A percentile compares a stretch with the other conserved stretches of the same genome.
Evolutionary conservation across 345 rosid species (phyloP).

Genomic region (Lumnitzera littorea): DNA sequence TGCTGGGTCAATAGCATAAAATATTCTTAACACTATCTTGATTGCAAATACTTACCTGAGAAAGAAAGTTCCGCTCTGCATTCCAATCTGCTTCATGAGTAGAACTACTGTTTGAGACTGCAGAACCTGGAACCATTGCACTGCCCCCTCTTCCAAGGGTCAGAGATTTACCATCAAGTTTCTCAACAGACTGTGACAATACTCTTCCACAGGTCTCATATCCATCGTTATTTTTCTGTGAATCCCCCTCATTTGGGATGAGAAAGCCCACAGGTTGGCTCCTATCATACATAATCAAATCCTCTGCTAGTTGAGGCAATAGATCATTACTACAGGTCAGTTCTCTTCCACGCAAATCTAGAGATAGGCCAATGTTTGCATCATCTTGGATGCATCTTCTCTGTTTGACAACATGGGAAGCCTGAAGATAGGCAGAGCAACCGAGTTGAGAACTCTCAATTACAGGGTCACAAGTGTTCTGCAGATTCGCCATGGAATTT

Average conservation of each 20-base stretch:
- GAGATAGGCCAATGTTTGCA: no score
- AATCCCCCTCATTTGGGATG: background rate
- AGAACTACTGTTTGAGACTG: background rate
- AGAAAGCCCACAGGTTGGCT: background rate
- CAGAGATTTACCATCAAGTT: conserved; percentile 19
- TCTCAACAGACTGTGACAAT: conserved; percentile 9
- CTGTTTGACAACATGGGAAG: no score
- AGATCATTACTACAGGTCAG: no score
- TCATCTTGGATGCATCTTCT: no score
- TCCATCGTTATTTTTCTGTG: conserved; percentile 9
- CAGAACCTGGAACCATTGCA: conserved; percentile 6
- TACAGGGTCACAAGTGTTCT: no score
- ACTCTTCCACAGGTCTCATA: background rate
- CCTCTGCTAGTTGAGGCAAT: conserved; percentile 1
- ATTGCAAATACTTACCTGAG: conserved; percentile 8
- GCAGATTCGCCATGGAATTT: no score
- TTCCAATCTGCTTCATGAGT: conserved; percentile 1
- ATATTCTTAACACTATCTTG: conserved; percentile 5
- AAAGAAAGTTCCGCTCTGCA: conserved; percentile 4
- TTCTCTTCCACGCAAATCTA: no score
- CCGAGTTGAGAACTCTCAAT: no score
- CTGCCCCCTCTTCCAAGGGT: conserved; percentile 14
- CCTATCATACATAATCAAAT: background rate
- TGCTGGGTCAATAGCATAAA: background rate
- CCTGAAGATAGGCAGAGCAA: no score